Evolutionary conservation across 257 asterid species (phyloP).

Genomic region (Solanum rostratum): DNA sequence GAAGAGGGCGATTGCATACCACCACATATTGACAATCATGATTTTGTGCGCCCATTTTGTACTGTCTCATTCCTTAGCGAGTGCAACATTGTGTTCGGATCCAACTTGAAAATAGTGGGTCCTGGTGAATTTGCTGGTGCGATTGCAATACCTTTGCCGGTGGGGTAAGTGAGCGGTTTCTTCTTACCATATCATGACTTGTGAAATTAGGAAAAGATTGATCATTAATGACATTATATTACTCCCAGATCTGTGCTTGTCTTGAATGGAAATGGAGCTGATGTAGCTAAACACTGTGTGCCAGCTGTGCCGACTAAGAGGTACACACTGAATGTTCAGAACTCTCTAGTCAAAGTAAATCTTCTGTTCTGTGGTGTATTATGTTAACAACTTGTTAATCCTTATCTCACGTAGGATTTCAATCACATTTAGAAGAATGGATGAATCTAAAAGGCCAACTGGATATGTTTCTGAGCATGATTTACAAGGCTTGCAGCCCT

Average conservation of each 20-base stretch:
- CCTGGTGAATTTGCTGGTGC: slow-evolving; percentile 31
- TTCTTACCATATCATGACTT: background rate
- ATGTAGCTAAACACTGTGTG: slow-evolving; percentile 37
- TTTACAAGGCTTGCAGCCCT: slow-evolving; percentile 70
- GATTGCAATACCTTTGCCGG: slow-evolving; percentile 21
- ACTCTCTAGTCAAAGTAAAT: background rate
- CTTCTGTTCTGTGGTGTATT: background rate
- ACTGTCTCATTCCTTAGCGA: slow-evolving; percentile 37
- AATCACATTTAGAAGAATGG: slow-evolving; percentile 89
- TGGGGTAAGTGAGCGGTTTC: slow-evolving; percentile 22
- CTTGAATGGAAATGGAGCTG: slow-evolving; percentile 37
- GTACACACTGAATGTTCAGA: slow-evolving; percentile 2
- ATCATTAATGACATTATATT: slow-evolving; percentile 2
- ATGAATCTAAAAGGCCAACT: slow-evolving; percentile 49
- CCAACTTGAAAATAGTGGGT: slow-evolving; percentile 19
- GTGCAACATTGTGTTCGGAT: slow-evolving; percentile 28
- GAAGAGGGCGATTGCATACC: slow-evolving; percentile 40
- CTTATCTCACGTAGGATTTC: slow-evolving; percentile 47
- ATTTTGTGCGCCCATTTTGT: slow-evolving; percentile 34
- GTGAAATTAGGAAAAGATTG: background rate
- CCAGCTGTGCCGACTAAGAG: slow-evolving; percentile 34
- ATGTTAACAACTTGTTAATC: background rate
- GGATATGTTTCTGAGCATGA: slow-evolving; percentile 60
- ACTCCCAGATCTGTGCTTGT: slow-evolving; percentile 32
- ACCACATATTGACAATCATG: slow-evolving; percentile 41